Base-by-base conservation (phyloP, 768 basidiomycete species). In the Mycena galopus region DNA sequence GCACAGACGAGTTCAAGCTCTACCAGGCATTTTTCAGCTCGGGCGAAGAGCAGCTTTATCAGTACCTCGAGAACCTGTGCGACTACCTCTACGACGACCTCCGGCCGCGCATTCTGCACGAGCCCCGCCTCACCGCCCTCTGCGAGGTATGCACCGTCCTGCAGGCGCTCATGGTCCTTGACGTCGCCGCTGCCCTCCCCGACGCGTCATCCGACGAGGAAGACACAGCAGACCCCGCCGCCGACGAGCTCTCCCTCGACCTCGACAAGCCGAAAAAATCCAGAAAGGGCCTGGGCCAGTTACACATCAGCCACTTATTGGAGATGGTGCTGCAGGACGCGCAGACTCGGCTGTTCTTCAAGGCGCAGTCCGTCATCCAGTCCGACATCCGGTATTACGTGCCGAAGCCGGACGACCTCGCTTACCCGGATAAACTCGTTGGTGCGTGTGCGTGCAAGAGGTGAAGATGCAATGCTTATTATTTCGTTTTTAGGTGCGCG, bases 121-220 rank as follows among this genome's bases (percentile, higher is more conserved):
- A 98, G 78, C 92, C 93, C 0, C 91, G 93, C 6, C 89, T 99
- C 56, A 92, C 93, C 1, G 92, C 91, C 0, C 90, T 99, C 1
- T 97, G 96, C 79, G 94, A 97, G 80, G 95, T 98, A 29, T 99
- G 97, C 85, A 98, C 96, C 0, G 95, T 99, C 23, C 86, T 99
- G 3, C 95, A 97, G 79, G 97, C 97, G 0, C 86, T 99, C 50
- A 98, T 99, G 96, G 94, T 98, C 4, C 90, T 96, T 32, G 96
- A 97, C 78, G 86, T 94, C 21, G 84, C 89, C 0, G 81, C 47
- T 0, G 81, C 57, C 3, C 98, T 1, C 82, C 25, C 60, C 19
- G 71, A 71, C 44, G 75, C 78, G 19, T 69, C 71, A 2, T 76
- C 79, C 7, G 79, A 80, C 12, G 78, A 79, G 1, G 84, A 82